Conservation (phyloP, 805 yeast species). For the Ogataea parapolymorpha region DNA sequence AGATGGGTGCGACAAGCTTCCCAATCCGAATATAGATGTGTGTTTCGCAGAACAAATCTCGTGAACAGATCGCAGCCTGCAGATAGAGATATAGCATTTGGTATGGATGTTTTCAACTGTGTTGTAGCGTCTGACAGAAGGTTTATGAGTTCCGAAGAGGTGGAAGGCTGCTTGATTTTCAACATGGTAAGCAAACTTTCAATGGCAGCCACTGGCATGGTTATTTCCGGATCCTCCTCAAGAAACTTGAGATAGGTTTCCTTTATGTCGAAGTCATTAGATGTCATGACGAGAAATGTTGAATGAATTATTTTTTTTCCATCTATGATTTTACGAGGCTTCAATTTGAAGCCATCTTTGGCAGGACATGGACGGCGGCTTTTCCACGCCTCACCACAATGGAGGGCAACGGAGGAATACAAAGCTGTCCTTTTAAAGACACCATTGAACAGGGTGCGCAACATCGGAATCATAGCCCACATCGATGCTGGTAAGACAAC, state of each 20-base stretch:
- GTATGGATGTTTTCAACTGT: slow-evolving; percentile 70
- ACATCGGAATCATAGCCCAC: slow-evolving; percentile 97
- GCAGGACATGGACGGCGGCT: not conserved
- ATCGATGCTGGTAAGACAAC: slow-evolving; percentile 99
- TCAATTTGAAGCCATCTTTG: not conserved
- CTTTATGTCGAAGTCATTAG: slow-evolving; percentile 66
- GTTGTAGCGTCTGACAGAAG: slow-evolving; percentile 74
- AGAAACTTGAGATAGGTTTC: slow-evolving; percentile 75
- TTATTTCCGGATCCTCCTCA: slow-evolving; percentile 90
- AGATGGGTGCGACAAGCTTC: slow-evolving; percentile 85
- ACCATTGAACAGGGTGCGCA: slow-evolving; percentile 49
- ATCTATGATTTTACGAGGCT: slow-evolving; percentile 1
- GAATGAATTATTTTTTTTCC: slow-evolving; percentile 1
- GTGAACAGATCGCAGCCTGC: slow-evolving; percentile 98
- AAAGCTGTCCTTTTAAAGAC: slow-evolving; percentile 20
- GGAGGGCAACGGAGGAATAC: slow-evolving; percentile 5
- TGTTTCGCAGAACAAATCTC: slow-evolving; percentile 87
- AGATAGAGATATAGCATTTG: slow-evolving; percentile 87
- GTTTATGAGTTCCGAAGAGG: slow-evolving; percentile 89
- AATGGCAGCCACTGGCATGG: slow-evolving; percentile 99
- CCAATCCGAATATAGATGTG: slow-evolving; percentile 88
- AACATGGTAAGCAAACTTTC: slow-evolving; percentile 87
- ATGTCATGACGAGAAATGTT: slow-evolving; percentile 1
- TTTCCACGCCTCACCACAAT: not conserved
- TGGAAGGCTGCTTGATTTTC: slow-evolving; percentile 79